Evolutionary conservation across 2,329 filamentous ascomycete genomes (phyloP).

Genomic region (Epichloe hybrida): DNA sequence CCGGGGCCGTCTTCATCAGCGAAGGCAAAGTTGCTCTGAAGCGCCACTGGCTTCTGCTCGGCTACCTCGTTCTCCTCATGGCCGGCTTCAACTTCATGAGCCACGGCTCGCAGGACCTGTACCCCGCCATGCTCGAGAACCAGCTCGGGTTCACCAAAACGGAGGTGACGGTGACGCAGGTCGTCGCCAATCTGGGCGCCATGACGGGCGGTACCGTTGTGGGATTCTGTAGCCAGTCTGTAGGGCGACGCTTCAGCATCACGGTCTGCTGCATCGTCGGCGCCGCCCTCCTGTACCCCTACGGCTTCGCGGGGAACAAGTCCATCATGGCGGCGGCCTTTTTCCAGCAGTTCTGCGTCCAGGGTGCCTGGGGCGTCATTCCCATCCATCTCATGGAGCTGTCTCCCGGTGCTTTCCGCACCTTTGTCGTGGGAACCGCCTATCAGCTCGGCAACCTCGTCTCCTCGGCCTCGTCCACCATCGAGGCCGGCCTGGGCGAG

Average conservation of each 20-base stretch:
- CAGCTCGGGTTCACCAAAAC: slow-evolving; percentile 40
- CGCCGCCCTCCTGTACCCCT: slow-evolving; percentile 70
- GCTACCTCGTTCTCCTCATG: slow-evolving; percentile 78
- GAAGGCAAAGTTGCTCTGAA: slow-evolving; percentile 70
- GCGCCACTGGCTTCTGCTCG: slow-evolving; percentile 66
- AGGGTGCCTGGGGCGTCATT: slow-evolving; percentile 66
- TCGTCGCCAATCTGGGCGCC: slow-evolving; percentile 59
- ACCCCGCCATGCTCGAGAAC: slow-evolving; percentile 45
- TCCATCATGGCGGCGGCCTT: slow-evolving; percentile 67
- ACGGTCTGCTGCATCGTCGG: slow-evolving; percentile 50
- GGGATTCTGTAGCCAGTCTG: slow-evolving; percentile 54
- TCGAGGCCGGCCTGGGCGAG: slow-evolving; percentile 64
- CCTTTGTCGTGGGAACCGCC: slow-evolving; percentile 59
- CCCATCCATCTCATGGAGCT: slow-evolving; percentile 70
- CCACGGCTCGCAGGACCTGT: slow-evolving; percentile 55
- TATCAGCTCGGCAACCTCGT: slow-evolving; percentile 71
- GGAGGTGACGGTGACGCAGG: slow-evolving; percentile 54
- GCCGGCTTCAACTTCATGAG: slow-evolving; percentile 89
- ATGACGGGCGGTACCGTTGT: slow-evolving; percentile 53
- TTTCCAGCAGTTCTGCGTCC: slow-evolving; percentile 70
- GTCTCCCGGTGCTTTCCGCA: slow-evolving; percentile 57
- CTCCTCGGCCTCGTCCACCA: slow-evolving; percentile 56
- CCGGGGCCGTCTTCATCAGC: slow-evolving; percentile 47
- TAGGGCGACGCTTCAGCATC: slow-evolving; percentile 57
- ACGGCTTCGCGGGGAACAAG: slow-evolving; percentile 50